Evolutionary conservation across 1,284 basidiomycete species (phyloP).

Genomic region (Fomitopsis palustris): DNA sequence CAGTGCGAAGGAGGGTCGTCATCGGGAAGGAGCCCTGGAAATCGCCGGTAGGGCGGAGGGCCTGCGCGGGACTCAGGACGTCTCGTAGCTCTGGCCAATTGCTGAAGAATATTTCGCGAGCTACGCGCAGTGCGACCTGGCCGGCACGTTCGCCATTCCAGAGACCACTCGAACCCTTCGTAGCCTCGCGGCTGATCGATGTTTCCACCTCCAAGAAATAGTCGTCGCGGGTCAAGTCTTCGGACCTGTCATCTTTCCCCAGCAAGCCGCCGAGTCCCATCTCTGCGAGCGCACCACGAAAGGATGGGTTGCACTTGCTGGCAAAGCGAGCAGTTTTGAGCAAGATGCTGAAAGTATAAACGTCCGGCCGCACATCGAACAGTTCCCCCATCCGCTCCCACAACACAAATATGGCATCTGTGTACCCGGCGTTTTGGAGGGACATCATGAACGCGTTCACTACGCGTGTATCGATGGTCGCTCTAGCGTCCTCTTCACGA

Average conservation of each 20-base stretch:
- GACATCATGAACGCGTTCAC: conserved; percentile 55
- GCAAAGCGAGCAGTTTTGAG: conserved; percentile 56
- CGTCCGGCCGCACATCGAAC: conserved; percentile 54
- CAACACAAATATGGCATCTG: conserved; percentile 56
- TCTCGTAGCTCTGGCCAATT: conserved; percentile 38
- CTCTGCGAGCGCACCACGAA: conserved; percentile 39
- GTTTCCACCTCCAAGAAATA: conserved; percentile 23
- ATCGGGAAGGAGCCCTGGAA: conserved; percentile 25
- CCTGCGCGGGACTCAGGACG: conserved; percentile 25
- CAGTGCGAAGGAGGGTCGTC: conserved; percentile 21
- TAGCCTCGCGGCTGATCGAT: conserved; percentile 22
- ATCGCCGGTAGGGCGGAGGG: conserved; percentile 28
- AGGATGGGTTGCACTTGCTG: conserved; percentile 43
- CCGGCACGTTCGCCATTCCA: conserved; percentile 49
- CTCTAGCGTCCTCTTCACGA: neutral
- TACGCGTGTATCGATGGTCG: conserved; percentile 27
- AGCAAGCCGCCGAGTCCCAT: conserved; percentile 21
- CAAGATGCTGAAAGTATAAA: conserved; percentile 52
- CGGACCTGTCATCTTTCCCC: neutral
- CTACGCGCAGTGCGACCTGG: conserved; percentile 43
- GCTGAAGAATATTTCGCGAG: conserved; percentile 47
- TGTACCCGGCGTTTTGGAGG: conserved; percentile 46
- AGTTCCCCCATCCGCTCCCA: conserved; percentile 56
- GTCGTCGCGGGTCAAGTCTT: neutral
- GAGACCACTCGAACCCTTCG: conserved; percentile 29